Percentiles rank a stretch among this genome's conserved stretches.
phyloP scores from a whole-genome alignment of 2,329 filamentous ascomycete species.

The Neopestalotiopsis clavispora region DNA sequence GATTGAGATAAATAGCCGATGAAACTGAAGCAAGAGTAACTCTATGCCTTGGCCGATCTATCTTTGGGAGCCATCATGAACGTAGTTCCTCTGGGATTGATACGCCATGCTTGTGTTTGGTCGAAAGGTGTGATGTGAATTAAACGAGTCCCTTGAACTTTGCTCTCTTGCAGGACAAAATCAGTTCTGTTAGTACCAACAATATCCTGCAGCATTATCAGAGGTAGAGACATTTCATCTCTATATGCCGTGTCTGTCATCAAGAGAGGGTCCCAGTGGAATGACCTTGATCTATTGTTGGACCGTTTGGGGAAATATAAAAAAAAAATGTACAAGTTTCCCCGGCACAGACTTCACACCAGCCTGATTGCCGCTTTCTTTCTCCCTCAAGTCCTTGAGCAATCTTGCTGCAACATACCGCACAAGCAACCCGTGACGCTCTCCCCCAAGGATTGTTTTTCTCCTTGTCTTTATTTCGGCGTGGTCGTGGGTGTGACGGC shows the following conservation, averaged over 20 bases:
- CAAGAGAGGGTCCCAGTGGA: not conserved
- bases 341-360: not conserved
- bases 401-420: not conserved
- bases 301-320: not conserved
- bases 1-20: too few species aligned
- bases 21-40: too few species aligned
- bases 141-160: too few species aligned
- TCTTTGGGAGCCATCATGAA: too few species aligned
- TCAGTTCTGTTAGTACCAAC: too few species aligned
- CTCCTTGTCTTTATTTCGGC: not conserved
- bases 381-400: not conserved
- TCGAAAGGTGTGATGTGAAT: too few species aligned
- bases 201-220: too few species aligned
- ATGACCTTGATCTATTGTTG: not conserved
- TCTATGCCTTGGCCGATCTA: too few species aligned
- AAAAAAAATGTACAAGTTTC: not conserved
- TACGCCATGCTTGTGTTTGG: too few species aligned
- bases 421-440: too few species aligned
- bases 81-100: too few species aligned
- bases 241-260: not conserved
- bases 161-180: too few species aligned
- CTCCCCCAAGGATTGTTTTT: not conserved
- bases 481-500: slow-evolving; percentile 70
- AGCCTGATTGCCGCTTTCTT: not conserved
- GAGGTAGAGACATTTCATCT: not conserved